phyloP scores from a whole-genome alignment of 2,329 filamentous ascomycete species.

The Fusarium sp. region DNA sequence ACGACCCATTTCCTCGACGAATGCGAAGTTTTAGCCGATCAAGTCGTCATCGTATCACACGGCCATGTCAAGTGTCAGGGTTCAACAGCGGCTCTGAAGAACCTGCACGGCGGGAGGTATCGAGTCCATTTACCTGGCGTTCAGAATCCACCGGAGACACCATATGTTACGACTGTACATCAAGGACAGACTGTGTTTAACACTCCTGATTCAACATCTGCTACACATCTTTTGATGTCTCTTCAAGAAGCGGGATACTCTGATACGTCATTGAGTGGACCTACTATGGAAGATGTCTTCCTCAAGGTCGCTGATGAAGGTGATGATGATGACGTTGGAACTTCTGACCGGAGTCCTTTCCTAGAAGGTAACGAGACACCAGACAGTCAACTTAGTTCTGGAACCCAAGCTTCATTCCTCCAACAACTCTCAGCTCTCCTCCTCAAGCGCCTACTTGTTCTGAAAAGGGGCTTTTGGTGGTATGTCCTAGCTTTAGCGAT shows the following conservation, averaged over 20 bases:
- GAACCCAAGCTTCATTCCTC: not conserved
- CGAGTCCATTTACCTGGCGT: not conserved
- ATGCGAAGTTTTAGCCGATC: constrained; percentile 82
- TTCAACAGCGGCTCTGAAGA: constrained; percentile 9
- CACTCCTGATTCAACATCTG: constrained; percentile 2
- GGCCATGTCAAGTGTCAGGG: constrained; percentile 9
- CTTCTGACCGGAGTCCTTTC: not conserved
- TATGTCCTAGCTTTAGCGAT: not conserved
- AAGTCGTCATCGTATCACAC: constrained; percentile 45
- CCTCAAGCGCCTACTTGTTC: not conserved
- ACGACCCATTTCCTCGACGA: constrained; percentile 91
- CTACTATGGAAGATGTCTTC: constrained; percentile 20
- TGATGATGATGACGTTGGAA: not conserved
- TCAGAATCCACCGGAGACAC: not conserved
- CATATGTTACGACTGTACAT: not conserved
- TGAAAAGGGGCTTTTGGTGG: not conserved
- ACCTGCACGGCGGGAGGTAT: constrained; percentile 1
- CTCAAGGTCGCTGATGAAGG: constrained; percentile 8
- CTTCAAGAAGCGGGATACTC: not conserved
- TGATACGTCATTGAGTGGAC: constrained; percentile 3
- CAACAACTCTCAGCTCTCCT: not conserved
- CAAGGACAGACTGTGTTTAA: constrained; percentile 4
- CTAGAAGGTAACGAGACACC: not conserved
- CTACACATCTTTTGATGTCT: not conserved
- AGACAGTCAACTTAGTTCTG: not conserved